Base-by-base conservation (phyloP, 140 eudicot species). In the Eryngium alpinum region DNA sequence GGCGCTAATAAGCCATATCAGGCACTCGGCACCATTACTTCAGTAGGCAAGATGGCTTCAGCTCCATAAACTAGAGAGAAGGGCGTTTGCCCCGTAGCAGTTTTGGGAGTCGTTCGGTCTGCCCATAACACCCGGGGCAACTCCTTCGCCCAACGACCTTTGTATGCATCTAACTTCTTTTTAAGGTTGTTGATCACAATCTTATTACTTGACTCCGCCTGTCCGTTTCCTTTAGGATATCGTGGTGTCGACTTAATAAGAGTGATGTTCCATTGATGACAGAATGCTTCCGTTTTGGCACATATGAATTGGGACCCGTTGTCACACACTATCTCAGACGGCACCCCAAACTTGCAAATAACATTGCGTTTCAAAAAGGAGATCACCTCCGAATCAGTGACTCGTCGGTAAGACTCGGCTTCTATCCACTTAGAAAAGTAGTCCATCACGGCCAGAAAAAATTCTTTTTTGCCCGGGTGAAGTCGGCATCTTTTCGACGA, bases 151-250 rank as follows among this genome's bases (percentile, higher is more conserved):
- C 73, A 72, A 79, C 73, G 17, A 6, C 82, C 82, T 60, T 79
- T 57, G 25, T 32, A n/a, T 1, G 25, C 29, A 5, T 19, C 29
- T 12, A 56, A 28, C 25, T 9, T 28, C 6, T 79, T 79, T 38
- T 79, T 79, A 6, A 77, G 9, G 10, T 77, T 50, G 38, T 16
- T 77, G n/a, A 77, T 52, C 1, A 50, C 27, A 17, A 77, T 77
- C 13, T 77, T 77, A n/a, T 50, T 77, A 31, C 81, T 77, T 2
- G 81, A 53, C 69, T 77, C 81, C 3, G 81, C 67, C n/a, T 77
- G 81, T 13, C 81, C 69, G 27, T 77, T 77, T 1, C 43, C 66
- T 17, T 79, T 21, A 6, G 82, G 73, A 28, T 60, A 60, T 4
- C 29, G 17, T 13, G 72, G 50, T 4, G 73, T 44, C 27, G 49